These are phyloP conservation scores for Litchi chinensis DNA, from an alignment of 345 rosid genomes.

Conservation along the genomic window DNA sequence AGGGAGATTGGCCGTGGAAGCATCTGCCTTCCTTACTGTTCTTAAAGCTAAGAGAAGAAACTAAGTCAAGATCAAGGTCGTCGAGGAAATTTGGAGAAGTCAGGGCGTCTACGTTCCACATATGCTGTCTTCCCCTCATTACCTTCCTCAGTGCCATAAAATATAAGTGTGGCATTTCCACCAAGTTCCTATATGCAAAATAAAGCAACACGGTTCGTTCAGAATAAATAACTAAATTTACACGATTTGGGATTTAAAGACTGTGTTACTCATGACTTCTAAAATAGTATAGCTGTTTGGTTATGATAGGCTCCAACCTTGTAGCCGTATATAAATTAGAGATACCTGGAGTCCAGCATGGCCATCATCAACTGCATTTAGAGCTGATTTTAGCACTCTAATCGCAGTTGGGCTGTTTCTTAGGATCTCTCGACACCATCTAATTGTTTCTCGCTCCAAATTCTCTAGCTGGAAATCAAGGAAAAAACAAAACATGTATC, in stretches of 20 bases:
- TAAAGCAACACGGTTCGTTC: not conserved
- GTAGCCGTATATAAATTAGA: not conserved
- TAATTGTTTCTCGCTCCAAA: conserved; percentile 82
- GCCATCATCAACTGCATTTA: conserved; percentile 93
- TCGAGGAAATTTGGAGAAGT: conserved; percentile 76
- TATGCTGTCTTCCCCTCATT: conserved; percentile 83
- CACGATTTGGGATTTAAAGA: not conserved
- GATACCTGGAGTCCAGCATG: conserved; percentile 90
- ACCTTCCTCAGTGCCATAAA: conserved; percentile 86
- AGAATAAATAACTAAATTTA: not conserved
- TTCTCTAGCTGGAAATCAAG: conserved; percentile 54
- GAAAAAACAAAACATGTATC: not conserved
- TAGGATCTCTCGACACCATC: conserved; percentile 90
- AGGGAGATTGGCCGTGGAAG: not conserved
- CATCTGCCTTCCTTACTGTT: not conserved
- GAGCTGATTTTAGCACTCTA: conserved; percentile 86
- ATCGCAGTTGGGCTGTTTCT: conserved; percentile 93
- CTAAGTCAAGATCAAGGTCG: conserved; percentile 45
- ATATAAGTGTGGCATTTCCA: conserved; percentile 84
- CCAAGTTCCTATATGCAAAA: conserved; percentile 59
- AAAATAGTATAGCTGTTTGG: not conserved
- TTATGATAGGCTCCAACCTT: not conserved
- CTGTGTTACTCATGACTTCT: not conserved
- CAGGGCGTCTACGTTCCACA: conserved; percentile 67
- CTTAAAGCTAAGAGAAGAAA: not conserved